Percentiles rank a stretch among this genome's conserved stretches.
Conservation (phyloP, 2,329 filamentous ascomycete genomes). For the Aspergillus eucalypticola region DNA sequence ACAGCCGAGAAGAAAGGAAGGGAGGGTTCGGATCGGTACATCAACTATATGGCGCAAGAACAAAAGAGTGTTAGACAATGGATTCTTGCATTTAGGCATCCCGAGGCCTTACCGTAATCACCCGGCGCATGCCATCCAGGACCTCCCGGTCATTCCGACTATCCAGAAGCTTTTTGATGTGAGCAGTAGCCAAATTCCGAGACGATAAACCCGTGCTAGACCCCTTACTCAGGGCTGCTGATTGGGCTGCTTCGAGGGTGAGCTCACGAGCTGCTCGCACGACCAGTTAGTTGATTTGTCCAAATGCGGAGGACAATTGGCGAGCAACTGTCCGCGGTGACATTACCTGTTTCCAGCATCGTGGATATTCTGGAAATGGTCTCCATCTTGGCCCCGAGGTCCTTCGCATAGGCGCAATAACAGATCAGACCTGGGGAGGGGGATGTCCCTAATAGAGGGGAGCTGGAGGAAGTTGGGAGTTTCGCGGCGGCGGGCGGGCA, state of each 20-base stretch:
- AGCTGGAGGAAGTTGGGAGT: constrained; percentile 12
- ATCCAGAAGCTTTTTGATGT: constrained; percentile 93
- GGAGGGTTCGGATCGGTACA: constrained; percentile 87
- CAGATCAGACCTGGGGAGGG: constrained; percentile 4
- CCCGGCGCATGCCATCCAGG: constrained; percentile 83
- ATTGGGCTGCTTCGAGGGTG: constrained; percentile 93
- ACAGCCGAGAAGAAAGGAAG: constrained; percentile 95
- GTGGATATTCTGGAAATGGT: constrained; percentile 91
- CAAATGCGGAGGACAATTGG: constrained; percentile 5
- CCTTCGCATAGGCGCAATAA: constrained; percentile 14
- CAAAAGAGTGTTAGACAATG: constrained; percentile 19
- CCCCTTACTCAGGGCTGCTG: constrained; percentile 63
- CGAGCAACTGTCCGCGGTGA: neutral
- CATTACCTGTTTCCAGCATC: constrained; percentile 88
- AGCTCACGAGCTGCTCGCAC: constrained; percentile 77
- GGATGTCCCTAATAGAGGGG: constrained; percentile 1
- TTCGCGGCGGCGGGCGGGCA: constrained; percentile 12
- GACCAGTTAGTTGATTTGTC: constrained; percentile 23
- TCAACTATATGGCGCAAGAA: constrained; percentile 65
- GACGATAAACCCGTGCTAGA: constrained; percentile 60
- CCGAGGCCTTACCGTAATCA: constrained; percentile 68
- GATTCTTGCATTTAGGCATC: constrained; percentile 1
- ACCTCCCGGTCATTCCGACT: constrained; percentile 92
- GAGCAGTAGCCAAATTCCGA: constrained; percentile 70
- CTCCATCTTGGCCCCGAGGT: constrained; percentile 66